A percentile compares a stretch with the other conserved stretches of the same genome.
phyloP scores from a whole-genome alignment of 2,329 filamentous ascomycete species.

The Aspergillus carbonarius region DNA sequence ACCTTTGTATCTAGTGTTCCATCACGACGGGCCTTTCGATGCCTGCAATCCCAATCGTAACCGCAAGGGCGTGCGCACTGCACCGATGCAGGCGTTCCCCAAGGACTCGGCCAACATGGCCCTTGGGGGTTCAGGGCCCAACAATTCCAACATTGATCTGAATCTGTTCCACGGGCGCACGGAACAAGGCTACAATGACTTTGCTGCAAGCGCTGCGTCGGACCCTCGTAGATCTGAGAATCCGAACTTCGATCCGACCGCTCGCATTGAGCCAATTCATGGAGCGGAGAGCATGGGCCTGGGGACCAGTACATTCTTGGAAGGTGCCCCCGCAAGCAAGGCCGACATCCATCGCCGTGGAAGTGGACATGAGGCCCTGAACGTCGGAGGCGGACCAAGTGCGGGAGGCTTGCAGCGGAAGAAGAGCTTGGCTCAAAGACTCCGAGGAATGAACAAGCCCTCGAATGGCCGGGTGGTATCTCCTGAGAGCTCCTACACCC shows the following conservation, averaged over 20 bases:
- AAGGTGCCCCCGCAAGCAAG: constrained; percentile 84
- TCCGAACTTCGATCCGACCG: constrained; percentile 64
- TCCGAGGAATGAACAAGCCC: constrained; percentile 78
- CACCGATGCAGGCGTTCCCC: constrained; percentile 95
- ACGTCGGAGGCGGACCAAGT: constrained; percentile 33
- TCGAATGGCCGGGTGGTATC: constrained; percentile 58
- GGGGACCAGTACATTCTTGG: constrained; percentile 92
- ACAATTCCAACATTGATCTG: constrained; percentile 79
- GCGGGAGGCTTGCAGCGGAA: constrained; percentile 72
- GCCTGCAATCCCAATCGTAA: constrained; percentile 95
- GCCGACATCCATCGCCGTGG: constrained; percentile 74
- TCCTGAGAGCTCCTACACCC: constrained; percentile 48
- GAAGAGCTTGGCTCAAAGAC: constrained; percentile 90
- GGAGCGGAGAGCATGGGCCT: constrained; percentile 80
- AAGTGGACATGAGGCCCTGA: constrained; percentile 60
- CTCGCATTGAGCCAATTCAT: constrained; percentile 71
- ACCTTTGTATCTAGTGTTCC: constrained; percentile 67
- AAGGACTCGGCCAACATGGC: constrained; percentile 90
- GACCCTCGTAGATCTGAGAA: constrained; percentile 35
- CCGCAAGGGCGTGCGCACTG: constrained; percentile 73
- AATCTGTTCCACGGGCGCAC: constrained; percentile 82
- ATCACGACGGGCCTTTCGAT: constrained; percentile 96
- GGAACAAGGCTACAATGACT: constrained; percentile 86
- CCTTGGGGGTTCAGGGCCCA: constrained; percentile 79
- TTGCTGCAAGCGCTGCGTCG: constrained; percentile 50